Conservation (phyloP, 1,284 basidiomycete genomes). For the Mycena citricolor region DNA sequence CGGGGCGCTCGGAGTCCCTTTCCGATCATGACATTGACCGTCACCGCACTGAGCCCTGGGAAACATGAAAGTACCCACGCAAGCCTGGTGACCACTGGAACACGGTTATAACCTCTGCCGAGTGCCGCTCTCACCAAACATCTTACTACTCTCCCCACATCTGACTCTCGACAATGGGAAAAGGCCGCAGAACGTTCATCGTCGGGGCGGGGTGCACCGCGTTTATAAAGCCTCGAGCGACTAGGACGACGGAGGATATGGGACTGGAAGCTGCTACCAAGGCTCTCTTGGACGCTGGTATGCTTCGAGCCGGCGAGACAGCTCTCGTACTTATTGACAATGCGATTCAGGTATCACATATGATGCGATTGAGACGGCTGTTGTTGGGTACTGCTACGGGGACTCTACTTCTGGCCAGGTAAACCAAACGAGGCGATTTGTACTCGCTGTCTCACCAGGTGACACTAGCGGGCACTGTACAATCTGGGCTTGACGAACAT, state of each 20-base stretch:
- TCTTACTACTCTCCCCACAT: no score
- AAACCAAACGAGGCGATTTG: slow-evolving; percentile 14
- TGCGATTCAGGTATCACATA: slow-evolving; percentile 67
- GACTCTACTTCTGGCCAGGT: slow-evolving; percentile 83
- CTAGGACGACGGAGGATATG: slow-evolving; percentile 71
- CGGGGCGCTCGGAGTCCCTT: no score
- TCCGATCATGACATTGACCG: no score
- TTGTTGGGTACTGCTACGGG: slow-evolving; percentile 79
- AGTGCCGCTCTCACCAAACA: no score
- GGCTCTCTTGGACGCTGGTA: slow-evolving; percentile 81
- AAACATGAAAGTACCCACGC: no score
- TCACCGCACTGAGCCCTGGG: no score
- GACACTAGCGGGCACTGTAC: slow-evolving; percentile 78
- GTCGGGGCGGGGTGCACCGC: slow-evolving; percentile 80
- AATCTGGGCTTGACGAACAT: slow-evolving; percentile 84
- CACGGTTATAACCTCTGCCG: no score
- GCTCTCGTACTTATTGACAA: background rate
- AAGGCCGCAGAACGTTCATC: slow-evolving; percentile 61
- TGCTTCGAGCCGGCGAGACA: slow-evolving; percentile 14
- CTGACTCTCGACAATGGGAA: slow-evolving; percentile 10
- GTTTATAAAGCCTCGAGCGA: slow-evolving; percentile 71
- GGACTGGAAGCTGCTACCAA: slow-evolving; percentile 83
- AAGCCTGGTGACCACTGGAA: no score
- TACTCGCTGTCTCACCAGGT: slow-evolving; percentile 1
- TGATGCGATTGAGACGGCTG: slow-evolving; percentile 73